Percentiles rank a stretch among this genome's conserved stretches.
Evolutionary conservation across 345 rosid species (phyloP).

Genomic region (Excoecaria cochinchinensis): DNA sequence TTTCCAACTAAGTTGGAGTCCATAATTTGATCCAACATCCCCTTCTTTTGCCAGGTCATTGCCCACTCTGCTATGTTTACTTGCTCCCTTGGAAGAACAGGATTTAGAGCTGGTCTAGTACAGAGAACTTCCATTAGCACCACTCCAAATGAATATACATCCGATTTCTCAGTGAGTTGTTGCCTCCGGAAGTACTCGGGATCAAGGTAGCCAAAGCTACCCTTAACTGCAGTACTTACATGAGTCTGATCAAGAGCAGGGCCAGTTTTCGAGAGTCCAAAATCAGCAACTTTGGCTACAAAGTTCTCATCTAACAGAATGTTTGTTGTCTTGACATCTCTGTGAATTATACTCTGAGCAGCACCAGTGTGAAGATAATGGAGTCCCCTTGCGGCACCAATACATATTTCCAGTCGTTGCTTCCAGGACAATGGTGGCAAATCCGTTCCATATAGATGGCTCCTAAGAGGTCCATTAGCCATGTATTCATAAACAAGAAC

Average conservation of each 20-base stretch:
- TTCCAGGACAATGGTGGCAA: slow-evolving; percentile 85
- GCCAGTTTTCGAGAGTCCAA: slow-evolving; percentile 94
- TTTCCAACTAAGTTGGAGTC: slow-evolving; percentile 79
- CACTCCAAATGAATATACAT: slow-evolving; percentile 95
- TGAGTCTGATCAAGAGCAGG: slow-evolving; percentile 93
- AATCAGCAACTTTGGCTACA: slow-evolving; percentile 97
- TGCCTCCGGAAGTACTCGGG: slow-evolving; percentile 99
- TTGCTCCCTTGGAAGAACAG: slow-evolving; percentile 93
- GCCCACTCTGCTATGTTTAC: slow-evolving; percentile 99
- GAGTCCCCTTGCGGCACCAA: slow-evolving; percentile 95
- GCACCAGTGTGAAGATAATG: slow-evolving; percentile 99
- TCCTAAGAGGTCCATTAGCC: slow-evolving; percentile 98
- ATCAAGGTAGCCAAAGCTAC: slow-evolving; percentile 97
- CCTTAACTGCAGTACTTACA: slow-evolving; percentile 99
- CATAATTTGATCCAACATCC: slow-evolving; percentile 94
- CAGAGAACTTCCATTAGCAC: slow-evolving; percentile 98
- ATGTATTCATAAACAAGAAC: slow-evolving; percentile 90
- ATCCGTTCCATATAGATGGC: slow-evolving; percentile 93
- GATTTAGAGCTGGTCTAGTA: slow-evolving; percentile 93
- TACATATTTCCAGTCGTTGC: slow-evolving; percentile 95
- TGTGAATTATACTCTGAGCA: slow-evolving; percentile 92
- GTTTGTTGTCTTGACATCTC: slow-evolving; percentile 97
- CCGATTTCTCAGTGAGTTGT: slow-evolving; percentile 93
- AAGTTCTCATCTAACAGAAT: slow-evolving; percentile 89
- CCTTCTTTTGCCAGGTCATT: slow-evolving; percentile 94